phyloP scores from a whole-genome alignment of 2,329 filamentous ascomycete genomes.

The Fusarium citri region DNA sequence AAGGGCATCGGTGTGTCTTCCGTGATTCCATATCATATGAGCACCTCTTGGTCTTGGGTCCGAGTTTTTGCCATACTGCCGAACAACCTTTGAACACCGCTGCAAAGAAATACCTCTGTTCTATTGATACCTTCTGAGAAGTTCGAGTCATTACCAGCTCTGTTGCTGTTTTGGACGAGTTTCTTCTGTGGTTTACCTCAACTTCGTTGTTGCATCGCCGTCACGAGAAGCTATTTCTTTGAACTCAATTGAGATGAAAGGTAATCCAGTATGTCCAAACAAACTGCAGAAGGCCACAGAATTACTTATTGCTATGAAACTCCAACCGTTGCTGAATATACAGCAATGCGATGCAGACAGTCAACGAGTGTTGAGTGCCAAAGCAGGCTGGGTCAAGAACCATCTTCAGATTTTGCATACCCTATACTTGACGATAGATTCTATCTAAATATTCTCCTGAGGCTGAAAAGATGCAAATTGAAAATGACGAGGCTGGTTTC shows the following conservation, averaged over 20 bases:
- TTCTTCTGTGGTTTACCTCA: not conserved
- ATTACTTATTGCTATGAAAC: not conserved
- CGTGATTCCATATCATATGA: not conserved
- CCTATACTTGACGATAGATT: not conserved
- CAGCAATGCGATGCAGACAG: not conserved
- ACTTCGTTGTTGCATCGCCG: not conserved
- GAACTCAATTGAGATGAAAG: not conserved
- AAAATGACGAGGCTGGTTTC: constrained; percentile 34
- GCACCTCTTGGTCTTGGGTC: not conserved
- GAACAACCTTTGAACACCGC: not conserved
- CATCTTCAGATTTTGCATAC: not conserved
- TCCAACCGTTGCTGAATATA: not conserved
- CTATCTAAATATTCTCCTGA: constrained; percentile 6
- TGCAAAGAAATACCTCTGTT: not conserved
- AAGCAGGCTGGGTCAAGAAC: not conserved
- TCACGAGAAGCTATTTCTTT: not conserved
- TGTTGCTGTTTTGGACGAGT: not conserved
- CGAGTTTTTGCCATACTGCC: not conserved
- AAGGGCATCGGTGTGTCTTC: not conserved
- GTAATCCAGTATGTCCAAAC: not conserved
- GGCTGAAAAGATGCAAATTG: constrained; percentile 17
- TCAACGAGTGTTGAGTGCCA: not conserved
- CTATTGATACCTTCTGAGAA: not conserved
- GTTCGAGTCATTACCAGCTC: not conserved
- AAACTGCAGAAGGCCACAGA: not conserved